Evolutionary conservation across 352 stramenopile genomes (phyloP), one percentile per base, ranked within the genome.

Genomic region (Phytophthora fragariae): DNA sequence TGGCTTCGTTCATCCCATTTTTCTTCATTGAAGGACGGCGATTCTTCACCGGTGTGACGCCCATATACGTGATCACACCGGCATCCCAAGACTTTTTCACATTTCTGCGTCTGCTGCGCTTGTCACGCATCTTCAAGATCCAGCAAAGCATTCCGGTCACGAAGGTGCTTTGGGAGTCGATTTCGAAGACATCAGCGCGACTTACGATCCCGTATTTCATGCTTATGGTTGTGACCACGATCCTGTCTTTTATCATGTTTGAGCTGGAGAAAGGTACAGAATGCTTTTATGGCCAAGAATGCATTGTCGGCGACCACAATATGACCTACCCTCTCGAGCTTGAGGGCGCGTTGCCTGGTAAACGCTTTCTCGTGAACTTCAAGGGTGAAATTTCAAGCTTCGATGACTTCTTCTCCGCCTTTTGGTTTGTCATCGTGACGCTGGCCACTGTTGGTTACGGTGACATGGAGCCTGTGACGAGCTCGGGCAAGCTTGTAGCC

Each of bases 401-500:
- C 50, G 82, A 92, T 35, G 87, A 95, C 52, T 91, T 95, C 60
- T 94, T 95, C 44, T 92, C 85, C 10, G 86, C 83, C 14, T 90
- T 95, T 68, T 95, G 88, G 88, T 93, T 95, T 62, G 84, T 92
- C n/a, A 92, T 93, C 57, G 87, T 94, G 12, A 95, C 89, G 9
- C 53, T 93, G 60, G 79, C 85, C 19, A 92, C 88, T 10, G 79
- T 92, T 31, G 88, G 88, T 0, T 94, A 94, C 44, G 88, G 88
- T 29, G 88, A 94, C 61, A 92, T 94, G 80, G 84, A 92, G 61
- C 83, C 87, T 14, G 83, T 89, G 15, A 89, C 81, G 27, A 89
- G 78, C 19, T 75, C 78, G 4, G 87, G 87, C 29, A 92, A 92
- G 62, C 84, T 94, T 39, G 85, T 94, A 12, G 84, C 85, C 3